Evolutionary conservation across 2,329 filamentous ascomycete genomes (phyloP), one percentile per base, ranked within the genome.

Genomic region (Raffaelea ambrosiae): DNA sequence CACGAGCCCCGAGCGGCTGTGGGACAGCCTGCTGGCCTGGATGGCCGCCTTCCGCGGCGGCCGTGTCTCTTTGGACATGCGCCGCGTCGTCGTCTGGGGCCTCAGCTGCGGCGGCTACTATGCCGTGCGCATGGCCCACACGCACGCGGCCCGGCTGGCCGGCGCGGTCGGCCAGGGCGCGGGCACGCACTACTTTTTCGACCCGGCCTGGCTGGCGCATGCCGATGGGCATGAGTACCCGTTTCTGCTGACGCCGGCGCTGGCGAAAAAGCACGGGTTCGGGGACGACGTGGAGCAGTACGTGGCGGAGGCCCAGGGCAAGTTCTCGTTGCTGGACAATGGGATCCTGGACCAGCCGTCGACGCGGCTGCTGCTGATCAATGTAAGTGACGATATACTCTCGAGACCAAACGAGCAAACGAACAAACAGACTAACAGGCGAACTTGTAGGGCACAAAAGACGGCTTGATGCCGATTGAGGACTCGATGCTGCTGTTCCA

Each of bases 171-270:
- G 79, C 14, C 80, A 84, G 62, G 81, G 81, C 0, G 79, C 79
- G 1, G 79, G 79, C 1, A 71, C 70, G 13, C 81, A 85, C 61
- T 70, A 79, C 57, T 83, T 83, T 58, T 77, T 81, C 58, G 71
- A 70, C 8, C 59, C 62, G 2, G 73, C 73, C 31, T 84, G 81
- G 81, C 61, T 86, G 35, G 70, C 74, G 45, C 72, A 68, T 54
- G 79, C 76, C 0, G 79, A 84, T 53, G 74, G 77, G 19, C 80
- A 84, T 54, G 82, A 86, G 63, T 86, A 83, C 59, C 79, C 80
- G 2, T 83, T 83, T 55, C 55, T 63, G 67, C 61, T 81, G 48
- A 70, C 69, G 19, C 71, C 74, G 1, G 72, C 75, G 9, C 70
- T 84, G 59, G 73, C 76, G 0, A 66, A 71, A 60, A 85, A 85